Conservation (phyloP, 768 basidiomycete genomes). For the Lactarius evosmus region DNA sequence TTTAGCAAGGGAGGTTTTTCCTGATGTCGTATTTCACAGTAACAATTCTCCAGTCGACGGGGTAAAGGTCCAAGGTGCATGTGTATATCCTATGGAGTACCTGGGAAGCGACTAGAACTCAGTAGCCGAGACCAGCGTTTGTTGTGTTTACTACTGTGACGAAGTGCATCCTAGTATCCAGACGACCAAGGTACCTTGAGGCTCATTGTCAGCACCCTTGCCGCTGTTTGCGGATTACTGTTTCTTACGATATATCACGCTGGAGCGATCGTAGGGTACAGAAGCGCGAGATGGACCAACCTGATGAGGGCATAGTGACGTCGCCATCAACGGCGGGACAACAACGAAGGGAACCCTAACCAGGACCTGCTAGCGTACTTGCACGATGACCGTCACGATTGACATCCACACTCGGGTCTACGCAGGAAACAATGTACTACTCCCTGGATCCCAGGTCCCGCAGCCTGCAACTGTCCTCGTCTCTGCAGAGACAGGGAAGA, state of each 20-base stretch:
- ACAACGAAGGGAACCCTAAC: background rate
- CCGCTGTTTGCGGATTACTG: background rate
- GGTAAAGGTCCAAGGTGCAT: background rate
- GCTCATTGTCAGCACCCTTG: background rate
- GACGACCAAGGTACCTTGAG: background rate
- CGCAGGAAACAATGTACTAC: conserved; percentile 30
- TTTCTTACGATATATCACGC: background rate
- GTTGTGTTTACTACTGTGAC: background rate
- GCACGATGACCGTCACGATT: conserved; percentile 5
- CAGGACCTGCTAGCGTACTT: background rate
- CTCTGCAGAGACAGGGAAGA: conserved; percentile 40
- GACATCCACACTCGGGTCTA: conserved; percentile 10
- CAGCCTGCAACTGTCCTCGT: conserved; percentile 44
- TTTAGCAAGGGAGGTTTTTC: no score
- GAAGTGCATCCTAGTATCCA: no score
- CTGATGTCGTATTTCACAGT: background rate
- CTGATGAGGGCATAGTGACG: background rate
- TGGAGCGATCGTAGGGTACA: background rate
- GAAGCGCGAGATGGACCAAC: background rate
- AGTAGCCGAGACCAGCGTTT: background rate
- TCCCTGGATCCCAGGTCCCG: conserved; percentile 30
- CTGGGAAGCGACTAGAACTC: background rate
- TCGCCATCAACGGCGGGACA: background rate
- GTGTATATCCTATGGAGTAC: background rate
- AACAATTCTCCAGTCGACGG: background rate